Percentiles rank a stretch among this genome's conserved stretches.
Conservation (phyloP, 306 rosid genomes). For the Quercus variabilis region DNA sequence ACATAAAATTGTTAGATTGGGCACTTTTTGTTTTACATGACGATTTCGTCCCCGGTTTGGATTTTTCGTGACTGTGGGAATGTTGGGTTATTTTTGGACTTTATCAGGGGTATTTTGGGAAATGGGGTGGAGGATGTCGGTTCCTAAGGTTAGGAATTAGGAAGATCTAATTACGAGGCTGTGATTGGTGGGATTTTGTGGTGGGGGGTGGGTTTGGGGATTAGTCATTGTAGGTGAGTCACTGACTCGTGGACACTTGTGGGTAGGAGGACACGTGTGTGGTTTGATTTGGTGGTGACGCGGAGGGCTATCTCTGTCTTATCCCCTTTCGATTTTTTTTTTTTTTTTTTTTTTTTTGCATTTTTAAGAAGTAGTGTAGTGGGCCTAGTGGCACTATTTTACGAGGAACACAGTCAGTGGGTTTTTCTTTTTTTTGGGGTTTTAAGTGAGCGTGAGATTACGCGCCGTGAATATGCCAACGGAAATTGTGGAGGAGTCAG, state of each 20-base stretch:
- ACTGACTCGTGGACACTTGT: constrained; percentile 5
- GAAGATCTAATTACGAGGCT: neutral
- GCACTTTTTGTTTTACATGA: neutral
- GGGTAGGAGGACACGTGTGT: constrained; percentile 10
- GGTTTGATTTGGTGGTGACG: neutral
- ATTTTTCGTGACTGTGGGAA: too few species aligned
- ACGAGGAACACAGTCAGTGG: neutral
- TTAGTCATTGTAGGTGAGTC: constrained; percentile 8
- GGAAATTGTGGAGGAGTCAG: neutral
- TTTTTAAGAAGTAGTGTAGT: too few species aligned
- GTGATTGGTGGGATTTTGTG: constrained; percentile 18
- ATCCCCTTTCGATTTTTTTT: neutral
- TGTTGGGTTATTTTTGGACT: neutral
- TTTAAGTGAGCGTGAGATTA: neutral
- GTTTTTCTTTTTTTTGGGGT: too few species aligned
- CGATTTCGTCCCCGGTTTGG: neutral
- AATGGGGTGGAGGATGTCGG: neutral
- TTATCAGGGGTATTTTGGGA: neutral
- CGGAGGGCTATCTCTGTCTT: constrained; percentile 20
- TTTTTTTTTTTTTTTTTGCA: too few species aligned
- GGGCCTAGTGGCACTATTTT: neutral
- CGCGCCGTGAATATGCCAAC: neutral
- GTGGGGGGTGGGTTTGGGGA: neutral
- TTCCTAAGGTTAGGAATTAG: neutral
- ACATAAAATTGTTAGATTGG: too few species aligned